Percentiles rank a stretch among this genome's conserved stretches.
Conservation (phyloP, 257 asterid genomes). For the Fraxinus pennsylvanica region DNA sequence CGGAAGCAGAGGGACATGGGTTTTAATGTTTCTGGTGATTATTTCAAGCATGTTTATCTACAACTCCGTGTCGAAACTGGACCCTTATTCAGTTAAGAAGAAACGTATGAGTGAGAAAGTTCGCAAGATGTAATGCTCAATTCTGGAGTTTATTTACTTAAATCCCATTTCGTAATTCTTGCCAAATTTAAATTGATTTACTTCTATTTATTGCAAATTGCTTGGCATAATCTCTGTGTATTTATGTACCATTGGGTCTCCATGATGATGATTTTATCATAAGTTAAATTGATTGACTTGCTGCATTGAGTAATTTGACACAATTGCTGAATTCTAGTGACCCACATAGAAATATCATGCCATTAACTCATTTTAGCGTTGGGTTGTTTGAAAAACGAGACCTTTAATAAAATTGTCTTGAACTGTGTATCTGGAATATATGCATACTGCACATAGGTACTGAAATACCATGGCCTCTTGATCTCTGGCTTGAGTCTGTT, state of each 20-base stretch:
- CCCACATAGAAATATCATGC: background rate
- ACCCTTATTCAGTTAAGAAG: slow-evolving; percentile 70
- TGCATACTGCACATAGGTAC: background rate
- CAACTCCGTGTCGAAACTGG: slow-evolving; percentile 37
- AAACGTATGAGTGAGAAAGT: slow-evolving; percentile 87
- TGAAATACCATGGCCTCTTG: background rate
- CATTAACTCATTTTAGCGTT: slow-evolving; percentile 12
- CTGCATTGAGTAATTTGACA: slow-evolving; percentile 24
- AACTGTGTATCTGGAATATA: background rate
- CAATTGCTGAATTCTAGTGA: slow-evolving; percentile 22
- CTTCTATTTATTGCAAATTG: slow-evolving; percentile 3
- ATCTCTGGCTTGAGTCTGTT: slow-evolving; percentile 1
- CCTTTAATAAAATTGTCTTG: slow-evolving; percentile 1
- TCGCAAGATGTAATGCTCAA: slow-evolving; percentile 69
- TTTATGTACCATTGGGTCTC: background rate
- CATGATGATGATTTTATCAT: background rate
- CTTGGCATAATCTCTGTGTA: background rate
- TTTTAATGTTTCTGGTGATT: slow-evolving; percentile 47
- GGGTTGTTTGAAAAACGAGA: slow-evolving; percentile 2
- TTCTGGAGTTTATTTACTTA: background rate
- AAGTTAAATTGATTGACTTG: slow-evolving; percentile 15
- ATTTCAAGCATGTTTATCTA: slow-evolving; percentile 37
- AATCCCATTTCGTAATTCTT: background rate
- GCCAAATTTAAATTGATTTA: background rate
- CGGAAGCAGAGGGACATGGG: slow-evolving; percentile 50